Evolutionary conservation across 331 rosid species (phyloP).

Genomic region (Prunus yedoensis): DNA sequence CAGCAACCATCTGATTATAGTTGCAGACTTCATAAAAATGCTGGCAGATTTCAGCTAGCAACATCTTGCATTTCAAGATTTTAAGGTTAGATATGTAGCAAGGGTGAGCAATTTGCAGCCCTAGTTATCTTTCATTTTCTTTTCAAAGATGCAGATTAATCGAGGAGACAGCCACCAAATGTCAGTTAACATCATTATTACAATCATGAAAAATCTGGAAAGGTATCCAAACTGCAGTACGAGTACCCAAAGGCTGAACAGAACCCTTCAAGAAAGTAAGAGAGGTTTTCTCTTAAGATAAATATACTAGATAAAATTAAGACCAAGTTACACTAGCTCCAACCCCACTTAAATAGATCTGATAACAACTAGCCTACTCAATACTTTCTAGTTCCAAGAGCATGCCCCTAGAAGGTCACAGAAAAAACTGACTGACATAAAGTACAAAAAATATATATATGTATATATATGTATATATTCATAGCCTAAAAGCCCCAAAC

Average conservation of each 20-base stretch:
- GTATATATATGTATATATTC: too few species aligned
- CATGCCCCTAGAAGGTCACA: too few species aligned
- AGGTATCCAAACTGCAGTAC: not conserved
- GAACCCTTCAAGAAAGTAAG: not conserved
- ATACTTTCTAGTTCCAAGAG: too few species aligned
- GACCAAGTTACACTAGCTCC: too few species aligned
- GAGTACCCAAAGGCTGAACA: not conserved
- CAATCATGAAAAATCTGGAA: not conserved
- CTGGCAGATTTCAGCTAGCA: not conserved
- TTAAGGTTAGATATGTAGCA: not conserved
- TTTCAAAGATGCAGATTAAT: too few species aligned
- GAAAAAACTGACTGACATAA: too few species aligned
- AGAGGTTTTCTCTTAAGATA: not conserved
- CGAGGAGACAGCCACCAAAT: too few species aligned
- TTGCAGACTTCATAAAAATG: not conserved
- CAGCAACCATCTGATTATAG: not conserved
- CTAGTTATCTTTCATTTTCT: too few species aligned
- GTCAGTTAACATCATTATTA: too few species aligned
- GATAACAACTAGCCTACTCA: too few species aligned
- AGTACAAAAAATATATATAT: not conserved
- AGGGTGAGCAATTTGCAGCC: not conserved
- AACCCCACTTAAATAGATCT: too few species aligned
- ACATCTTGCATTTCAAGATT: not conserved
- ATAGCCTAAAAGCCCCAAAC: not conserved
- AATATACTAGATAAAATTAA: too few species aligned